Evolutionary conservation across 805 yeast genomes (phyloP).

Genomic region (Lipomyces orientalis): DNA sequence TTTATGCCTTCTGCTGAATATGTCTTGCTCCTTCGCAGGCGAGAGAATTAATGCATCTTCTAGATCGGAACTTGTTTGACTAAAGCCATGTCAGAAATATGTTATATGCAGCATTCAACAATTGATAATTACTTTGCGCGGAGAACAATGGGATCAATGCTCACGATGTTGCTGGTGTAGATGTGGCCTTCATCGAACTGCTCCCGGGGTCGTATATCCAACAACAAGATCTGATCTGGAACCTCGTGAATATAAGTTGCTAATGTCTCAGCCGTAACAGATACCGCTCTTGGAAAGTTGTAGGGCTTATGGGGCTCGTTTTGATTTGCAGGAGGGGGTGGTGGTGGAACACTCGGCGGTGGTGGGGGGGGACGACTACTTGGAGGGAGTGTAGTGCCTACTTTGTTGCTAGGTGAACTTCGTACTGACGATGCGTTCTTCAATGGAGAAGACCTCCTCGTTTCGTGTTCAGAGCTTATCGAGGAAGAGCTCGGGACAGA

Average conservation of each 20-base stretch:
- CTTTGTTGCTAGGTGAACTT: background rate
- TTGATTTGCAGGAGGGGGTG: constrained; percentile 3
- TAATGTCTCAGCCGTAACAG: constrained; percentile 41
- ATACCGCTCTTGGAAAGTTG: constrained; percentile 42
- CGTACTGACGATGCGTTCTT: background rate
- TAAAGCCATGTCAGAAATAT: constrained; percentile 18
- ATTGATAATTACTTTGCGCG: constrained; percentile 42
- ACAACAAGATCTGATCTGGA: constrained; percentile 55
- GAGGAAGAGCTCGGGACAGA: background rate
- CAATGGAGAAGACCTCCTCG: background rate
- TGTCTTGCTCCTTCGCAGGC: constrained; percentile 58
- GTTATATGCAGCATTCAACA: background rate
- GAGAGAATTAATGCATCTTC: constrained; percentile 64
- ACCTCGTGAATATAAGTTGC: constrained; percentile 37
- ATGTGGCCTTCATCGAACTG: constrained; percentile 71
- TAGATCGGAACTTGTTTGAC: constrained; percentile 67
- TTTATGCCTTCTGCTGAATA: constrained; percentile 58
- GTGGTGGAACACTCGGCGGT: background rate
- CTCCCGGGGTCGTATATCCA: constrained; percentile 71
- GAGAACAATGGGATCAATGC: constrained; percentile 75
- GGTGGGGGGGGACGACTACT: constrained; percentile 1
- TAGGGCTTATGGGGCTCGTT: constrained; percentile 2
- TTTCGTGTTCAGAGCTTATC: background rate
- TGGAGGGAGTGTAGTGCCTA: background rate
- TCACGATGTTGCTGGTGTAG: constrained; percentile 60